phyloP scores from a whole-genome alignment of 768 basidiomycete genomes.

The Boletus subcaerulescens region DNA sequence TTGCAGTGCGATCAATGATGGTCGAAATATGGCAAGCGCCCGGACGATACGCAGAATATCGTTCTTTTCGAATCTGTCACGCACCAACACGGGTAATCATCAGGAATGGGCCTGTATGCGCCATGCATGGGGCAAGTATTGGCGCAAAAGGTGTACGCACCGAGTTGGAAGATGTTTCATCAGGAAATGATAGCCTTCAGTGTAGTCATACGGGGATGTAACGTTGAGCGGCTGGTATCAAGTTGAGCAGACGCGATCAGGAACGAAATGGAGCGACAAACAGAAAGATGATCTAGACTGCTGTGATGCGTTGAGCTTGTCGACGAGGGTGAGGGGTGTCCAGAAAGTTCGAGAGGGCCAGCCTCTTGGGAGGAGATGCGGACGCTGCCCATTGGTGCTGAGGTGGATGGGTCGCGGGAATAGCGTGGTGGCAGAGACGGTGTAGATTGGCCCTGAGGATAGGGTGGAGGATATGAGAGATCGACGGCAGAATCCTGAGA shows the following conservation, averaged over 20 bases:
- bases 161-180: slow-evolving; percentile 89
- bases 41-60: slow-evolving; percentile 93
- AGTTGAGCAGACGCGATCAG: slow-evolving; percentile 44
- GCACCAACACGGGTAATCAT: slow-evolving; percentile 34
- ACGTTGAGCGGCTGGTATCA: slow-evolving; percentile 60
- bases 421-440: slow-evolving; percentile 40
- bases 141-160: slow-evolving; percentile 50
- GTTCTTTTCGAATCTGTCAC: slow-evolving; percentile 86
- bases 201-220: slow-evolving; percentile 86
- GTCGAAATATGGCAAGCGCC: slow-evolving; percentile 90
- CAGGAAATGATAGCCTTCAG: slow-evolving; percentile 93
- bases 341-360: slow-evolving; percentile 25
- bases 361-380: slow-evolving; percentile 27
- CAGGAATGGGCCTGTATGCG: slow-evolving; percentile 34
- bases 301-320: slow-evolving; percentile 40
- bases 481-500: slow-evolving; percentile 36
- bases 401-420: slow-evolving; percentile 46
- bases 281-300: slow-evolving; percentile 32
- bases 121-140: slow-evolving; percentile 14
- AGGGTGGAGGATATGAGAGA: slow-evolving; percentile 34
- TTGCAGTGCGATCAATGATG: slow-evolving; percentile 95
- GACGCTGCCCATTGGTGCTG: slow-evolving; percentile 36
- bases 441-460: slow-evolving; percentile 23
- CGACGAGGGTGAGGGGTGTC: slow-evolving; percentile 43
- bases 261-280: slow-evolving; percentile 18